These are phyloP conservation scores for Fraxinus quadrangulata DNA, from an alignment of 257 asterid species.

Conservation along the genomic window DNA sequence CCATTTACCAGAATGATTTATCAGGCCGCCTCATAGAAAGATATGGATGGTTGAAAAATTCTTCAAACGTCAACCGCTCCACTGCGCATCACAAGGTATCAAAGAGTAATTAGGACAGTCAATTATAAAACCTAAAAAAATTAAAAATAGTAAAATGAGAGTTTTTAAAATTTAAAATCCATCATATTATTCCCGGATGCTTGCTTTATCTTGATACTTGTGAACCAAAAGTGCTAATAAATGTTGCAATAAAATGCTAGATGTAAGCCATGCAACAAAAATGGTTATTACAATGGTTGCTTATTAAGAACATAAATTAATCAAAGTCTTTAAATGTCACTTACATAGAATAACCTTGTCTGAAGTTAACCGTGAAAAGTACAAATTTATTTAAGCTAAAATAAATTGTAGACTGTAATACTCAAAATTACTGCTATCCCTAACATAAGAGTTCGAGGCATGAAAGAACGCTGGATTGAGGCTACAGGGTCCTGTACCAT, in stretches of 20 bases:
- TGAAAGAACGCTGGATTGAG: neutral
- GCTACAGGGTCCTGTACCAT: neutral
- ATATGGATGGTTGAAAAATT: slow-evolving; percentile 87
- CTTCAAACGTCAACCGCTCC: slow-evolving; percentile 87
- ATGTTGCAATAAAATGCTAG: slow-evolving; percentile 5
- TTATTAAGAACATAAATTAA: neutral
- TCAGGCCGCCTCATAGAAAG: slow-evolving; percentile 60
- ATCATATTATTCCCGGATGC: slow-evolving; percentile 2
- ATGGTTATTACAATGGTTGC: neutral
- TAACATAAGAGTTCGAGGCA: neutral
- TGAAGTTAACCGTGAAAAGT: neutral
- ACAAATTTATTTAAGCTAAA: slow-evolving; percentile 5
- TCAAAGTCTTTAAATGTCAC: neutral
- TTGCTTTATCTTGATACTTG: slow-evolving; percentile 4
- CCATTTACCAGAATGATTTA: slow-evolving; percentile 50
- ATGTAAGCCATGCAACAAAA: slow-evolving; percentile 1
- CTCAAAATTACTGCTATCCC: neutral
- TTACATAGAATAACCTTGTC: slow-evolving; percentile 6
- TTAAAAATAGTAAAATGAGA: slow-evolving; percentile 1
- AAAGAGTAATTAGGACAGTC: slow-evolving; percentile 15
- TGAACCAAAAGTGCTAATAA: neutral
- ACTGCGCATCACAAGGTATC: slow-evolving; percentile 41
- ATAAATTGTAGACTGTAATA: neutral
- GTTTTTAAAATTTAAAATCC: neutral
- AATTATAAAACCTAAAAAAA: neutral